Percentiles rank a stretch among this genome's conserved stretches.
phyloP scores from a whole-genome alignment of 768 basidiomycete species.

The Xerocomus brunneocitrinus region DNA sequence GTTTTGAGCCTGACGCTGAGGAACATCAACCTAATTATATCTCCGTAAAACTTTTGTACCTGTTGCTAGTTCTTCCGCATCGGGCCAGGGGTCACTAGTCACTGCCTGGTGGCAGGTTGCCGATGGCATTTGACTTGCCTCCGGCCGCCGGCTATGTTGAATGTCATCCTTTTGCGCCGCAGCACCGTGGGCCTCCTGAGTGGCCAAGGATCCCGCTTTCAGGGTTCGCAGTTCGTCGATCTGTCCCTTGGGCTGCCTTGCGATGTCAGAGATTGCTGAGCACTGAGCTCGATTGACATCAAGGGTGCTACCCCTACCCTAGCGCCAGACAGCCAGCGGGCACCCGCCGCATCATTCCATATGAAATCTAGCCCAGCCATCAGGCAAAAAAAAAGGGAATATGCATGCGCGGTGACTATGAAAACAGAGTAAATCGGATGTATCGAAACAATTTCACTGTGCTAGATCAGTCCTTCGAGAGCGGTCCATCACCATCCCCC shows the following conservation, averaged over 20 bases:
- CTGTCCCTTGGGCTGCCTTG: neutral
- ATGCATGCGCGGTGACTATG: constrained; percentile 19
- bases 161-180: constrained; percentile 9
- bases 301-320: constrained; percentile 12
- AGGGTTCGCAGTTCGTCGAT: constrained; percentile 16
- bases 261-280: neutral
- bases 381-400: constrained; percentile 6
- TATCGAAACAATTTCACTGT: constrained; percentile 15
- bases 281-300: constrained; percentile 13
- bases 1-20: neutral
- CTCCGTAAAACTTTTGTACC: constrained; percentile 1
- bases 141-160: constrained; percentile 7
- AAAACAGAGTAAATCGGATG: constrained; percentile 21
- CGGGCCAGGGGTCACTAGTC: neutral
- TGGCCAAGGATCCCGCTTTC: constrained; percentile 3
- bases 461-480: constrained; percentile 27
- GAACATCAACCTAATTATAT: constrained; percentile 11
- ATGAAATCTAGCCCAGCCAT: neutral
- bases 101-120: neutral
- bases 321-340: constrained; percentile 4
- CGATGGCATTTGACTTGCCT: constrained; percentile 3
- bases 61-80: neutral
- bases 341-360: neutral
- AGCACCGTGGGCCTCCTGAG: constrained; percentile 11
- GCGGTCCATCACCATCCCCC: constrained; percentile 23